Evolutionary conservation across 306 rosid species (phyloP), one percentile per base, ranked within the genome.

Genomic region (Castanopsis chinensis): DNA sequence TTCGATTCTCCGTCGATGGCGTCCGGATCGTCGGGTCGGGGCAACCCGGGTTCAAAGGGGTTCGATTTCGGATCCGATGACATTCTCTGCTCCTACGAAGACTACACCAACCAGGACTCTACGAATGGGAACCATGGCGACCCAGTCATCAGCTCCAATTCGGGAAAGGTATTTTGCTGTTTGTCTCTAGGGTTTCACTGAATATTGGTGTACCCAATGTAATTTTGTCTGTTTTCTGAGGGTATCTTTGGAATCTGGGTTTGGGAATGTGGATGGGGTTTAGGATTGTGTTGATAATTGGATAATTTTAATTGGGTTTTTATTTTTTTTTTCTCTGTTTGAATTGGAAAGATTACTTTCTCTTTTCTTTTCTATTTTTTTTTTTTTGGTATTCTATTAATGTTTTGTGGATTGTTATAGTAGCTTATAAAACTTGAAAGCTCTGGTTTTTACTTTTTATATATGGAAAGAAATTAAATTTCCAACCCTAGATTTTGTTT

Each of bases 1-100:
- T 8, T 58, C n/a, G 54, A 57, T 69, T 52, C 58, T 83, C 28
- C 71, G 25, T 2, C 73, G 84, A 94, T 94, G 98, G 97, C 96
- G 69, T 93, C 99, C 69, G 99, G 99, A 79, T 93, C 98, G 0
- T 84, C 92, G 56, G 87, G 76, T 77, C 92, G 94, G 80, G 81
- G 83, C 25, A 95, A 92, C 75, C 81, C 90, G 51, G 87, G 80
- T 53, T 88, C 95, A 19, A 88, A 90, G 63, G 86, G 87, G 0
- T 83, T 89, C 57, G 90, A 92, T 88, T 90, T 89, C 57, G 88
- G 73, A 17, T 77, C 98, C 37, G 98, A 87, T 71, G 97, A 94
- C 51, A 80, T 94, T 77, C 95, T 92, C 41, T 86, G 86, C 76
- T 79, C 98, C 0, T 88, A 85, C 71, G 92, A 94, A 21, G 96